Base-by-base conservation (phyloP, 2,329 filamentous ascomycete species). In the Dactylellina sp. region DNA sequence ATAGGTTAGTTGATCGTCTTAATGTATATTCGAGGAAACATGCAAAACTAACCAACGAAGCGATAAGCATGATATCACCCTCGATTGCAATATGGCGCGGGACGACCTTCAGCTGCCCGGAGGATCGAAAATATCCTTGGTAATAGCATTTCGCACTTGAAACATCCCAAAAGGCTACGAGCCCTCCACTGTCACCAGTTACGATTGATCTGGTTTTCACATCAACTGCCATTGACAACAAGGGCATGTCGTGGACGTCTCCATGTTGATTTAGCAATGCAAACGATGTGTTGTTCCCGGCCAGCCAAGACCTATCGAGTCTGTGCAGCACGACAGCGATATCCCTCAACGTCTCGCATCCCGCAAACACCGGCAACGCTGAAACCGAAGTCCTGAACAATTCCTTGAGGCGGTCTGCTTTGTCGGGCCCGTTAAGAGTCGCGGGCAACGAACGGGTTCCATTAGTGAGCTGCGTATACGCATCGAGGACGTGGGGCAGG, bases 231-330 rank as follows among this genome's bases (percentile, higher is more conserved):
- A 74, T 62, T 12, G 55, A 52, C 40, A 66, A 7, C 9, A 66
- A 4, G 2, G 61, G 47, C 25, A 37, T 37, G 49, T 61, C 22
- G 35, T 72, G 66, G 46, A 71, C 44, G 3, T 55, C 53, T 18
- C 25, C 44, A 37, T 40, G 28, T 32, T 32, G 60, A 53, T 61
- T 61, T 49, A 74, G 50, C 49, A 46, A 57, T 28, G 55, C 61
- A 57, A 50, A 66, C 25, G 53, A 56, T 61, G 70, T 66, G 70
- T 74, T 74, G 70, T 16, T 44, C 1, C 70, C 70, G 9, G 70
- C 57, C 14, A 74, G 70, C 70, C 70, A 74, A 74, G 70, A 65
- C 70, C 46, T 62, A 22, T 74, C 70, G 25, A 74, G 55, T 35
- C 35, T 22, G 50, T 56, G 61, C 55, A 74, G 61, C 47, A 55